These are phyloP conservation scores for Colletotrichum filicis DNA, from an alignment of 2,329 filamentous ascomycete species.

Conservation along the genomic window DNA sequence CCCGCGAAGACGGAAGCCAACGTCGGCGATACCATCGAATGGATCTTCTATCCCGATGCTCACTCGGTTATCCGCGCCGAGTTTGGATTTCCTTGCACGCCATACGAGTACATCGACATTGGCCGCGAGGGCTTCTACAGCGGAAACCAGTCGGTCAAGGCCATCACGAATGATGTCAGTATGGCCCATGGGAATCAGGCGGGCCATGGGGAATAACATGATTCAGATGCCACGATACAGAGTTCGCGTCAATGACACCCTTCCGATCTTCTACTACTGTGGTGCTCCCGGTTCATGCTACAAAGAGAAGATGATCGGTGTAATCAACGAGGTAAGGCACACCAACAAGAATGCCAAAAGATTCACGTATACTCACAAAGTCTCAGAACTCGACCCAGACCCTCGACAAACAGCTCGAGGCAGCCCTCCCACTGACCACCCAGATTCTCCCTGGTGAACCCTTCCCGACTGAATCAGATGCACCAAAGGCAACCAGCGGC, in stretches of 20 bases:
- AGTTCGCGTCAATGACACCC: constrained; percentile 66
- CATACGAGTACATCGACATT: constrained; percentile 63
- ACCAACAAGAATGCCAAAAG: not conserved
- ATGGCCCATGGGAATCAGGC: not conserved
- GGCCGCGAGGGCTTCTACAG: constrained; percentile 65
- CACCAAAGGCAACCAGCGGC: constrained; percentile 27
- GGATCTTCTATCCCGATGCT: constrained; percentile 70
- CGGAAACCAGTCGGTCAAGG: constrained; percentile 57
- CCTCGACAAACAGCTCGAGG: constrained; percentile 57
- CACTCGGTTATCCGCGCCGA: constrained; percentile 73
- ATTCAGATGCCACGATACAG: constrained; percentile 54
- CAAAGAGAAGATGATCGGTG: constrained; percentile 77
- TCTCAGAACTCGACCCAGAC: constrained; percentile 58
- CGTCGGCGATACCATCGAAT: constrained; percentile 64
- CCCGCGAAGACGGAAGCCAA: constrained; percentile 44
- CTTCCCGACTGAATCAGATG: constrained; percentile 59
- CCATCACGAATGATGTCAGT: constrained; percentile 58
- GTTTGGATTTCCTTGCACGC: constrained; percentile 70
- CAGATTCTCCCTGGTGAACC: constrained; percentile 67
- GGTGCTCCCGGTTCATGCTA: constrained; percentile 74
- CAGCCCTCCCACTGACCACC: constrained; percentile 58
- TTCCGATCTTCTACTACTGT: constrained; percentile 77
- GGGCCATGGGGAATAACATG: constrained; percentile 44
- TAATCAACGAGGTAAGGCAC: constrained; percentile 72
- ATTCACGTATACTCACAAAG: constrained; percentile 21